A percentile compares a stretch with the other conserved stretches of the same genome.
Evolutionary conservation across 306 rosid species (phyloP).

Genomic region (Heteromeles arbutifolia): DNA sequence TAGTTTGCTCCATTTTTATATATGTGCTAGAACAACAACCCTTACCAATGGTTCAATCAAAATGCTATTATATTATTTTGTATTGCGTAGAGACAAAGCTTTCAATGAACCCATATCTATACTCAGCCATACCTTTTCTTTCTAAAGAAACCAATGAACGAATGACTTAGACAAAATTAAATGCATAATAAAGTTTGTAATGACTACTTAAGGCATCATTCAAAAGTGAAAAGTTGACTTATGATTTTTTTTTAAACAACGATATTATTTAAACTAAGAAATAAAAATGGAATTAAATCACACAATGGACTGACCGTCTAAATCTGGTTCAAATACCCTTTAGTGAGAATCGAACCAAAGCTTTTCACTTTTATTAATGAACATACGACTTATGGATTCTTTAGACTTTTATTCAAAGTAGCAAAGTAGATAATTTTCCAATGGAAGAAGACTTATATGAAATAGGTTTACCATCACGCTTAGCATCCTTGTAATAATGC

Average conservation of each 20-base stretch:
- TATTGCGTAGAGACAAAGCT: slow-evolving; percentile 1
- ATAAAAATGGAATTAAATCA: too few species aligned
- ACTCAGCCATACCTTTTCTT: neutral
- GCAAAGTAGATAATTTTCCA: too few species aligned
- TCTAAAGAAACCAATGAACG: neutral
- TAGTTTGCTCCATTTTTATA: neutral
- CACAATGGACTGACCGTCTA: accelerated
- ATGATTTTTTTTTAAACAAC: neutral
- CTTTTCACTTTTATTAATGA: too few species aligned
- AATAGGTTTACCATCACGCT: too few species aligned
- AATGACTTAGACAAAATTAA: neutral
- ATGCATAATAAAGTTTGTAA: neutral
- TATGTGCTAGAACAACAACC: neutral
- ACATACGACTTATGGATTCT: too few species aligned
- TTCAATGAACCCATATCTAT: neutral
- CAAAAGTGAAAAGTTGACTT: neutral
- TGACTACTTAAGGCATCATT: neutral
- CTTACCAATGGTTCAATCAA: neutral
- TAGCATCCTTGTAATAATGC: too few species aligned
- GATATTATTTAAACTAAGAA: too few species aligned
- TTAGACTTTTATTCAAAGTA: too few species aligned
- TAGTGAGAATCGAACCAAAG: too few species aligned
- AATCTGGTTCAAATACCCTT: too few species aligned
- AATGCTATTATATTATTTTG: neutral
- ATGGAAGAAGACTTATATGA: too few species aligned